Base-by-base conservation (phyloP, 2,329 filamentous ascomycete species). In the Cercospora citrullina region DNA sequence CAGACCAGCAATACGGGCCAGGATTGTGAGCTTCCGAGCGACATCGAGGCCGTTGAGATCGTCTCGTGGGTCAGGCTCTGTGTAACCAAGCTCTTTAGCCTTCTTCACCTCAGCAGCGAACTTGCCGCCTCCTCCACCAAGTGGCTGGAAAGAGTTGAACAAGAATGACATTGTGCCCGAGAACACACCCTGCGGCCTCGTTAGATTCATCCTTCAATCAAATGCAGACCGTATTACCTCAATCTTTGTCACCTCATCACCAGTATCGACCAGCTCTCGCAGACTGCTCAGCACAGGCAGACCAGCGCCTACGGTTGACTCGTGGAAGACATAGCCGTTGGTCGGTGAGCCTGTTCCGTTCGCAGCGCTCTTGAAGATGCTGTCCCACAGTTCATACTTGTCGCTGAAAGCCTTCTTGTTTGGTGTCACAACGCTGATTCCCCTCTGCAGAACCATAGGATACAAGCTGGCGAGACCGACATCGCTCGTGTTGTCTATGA, bases 341-440 rank as follows among this genome's bases (percentile, higher is more conserved):
- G 73, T 76, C 18, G 77, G 72, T n/a, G 72, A 69, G 10, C 80
- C 79, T 36, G 82, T 80, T 53, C 90, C 91, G 1, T 86, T 84
- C 59, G 86, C 84, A 1, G 93, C 90, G 1, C 92, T 86, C 3
- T 84, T 82, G 80, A 96, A 96, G 77, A 99, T 97, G 71, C 91
- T 88, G 76, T 92, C 87, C 94, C 94, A 99, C 65, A 97, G 84
- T 74, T 88, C 84, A 75, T 92, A 89, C 57, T 87, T 89, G 67
- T 91, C 89, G 0, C 93, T 96, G 82, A 99, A 99, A 14, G 91
- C 94, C 82, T 99, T 99, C 85, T 99, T 99, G 86, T 98, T 99
- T 53, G 95, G 94, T 0, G 95, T 99, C 30, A 98, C 92, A 75
- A 99, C 89, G 80, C 89, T 94, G 80, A 99, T 90, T 12, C 94